phyloP scores from a whole-genome alignment of 1,284 basidiomycete genomes.

The Moesziomyces antarcticus region DNA sequence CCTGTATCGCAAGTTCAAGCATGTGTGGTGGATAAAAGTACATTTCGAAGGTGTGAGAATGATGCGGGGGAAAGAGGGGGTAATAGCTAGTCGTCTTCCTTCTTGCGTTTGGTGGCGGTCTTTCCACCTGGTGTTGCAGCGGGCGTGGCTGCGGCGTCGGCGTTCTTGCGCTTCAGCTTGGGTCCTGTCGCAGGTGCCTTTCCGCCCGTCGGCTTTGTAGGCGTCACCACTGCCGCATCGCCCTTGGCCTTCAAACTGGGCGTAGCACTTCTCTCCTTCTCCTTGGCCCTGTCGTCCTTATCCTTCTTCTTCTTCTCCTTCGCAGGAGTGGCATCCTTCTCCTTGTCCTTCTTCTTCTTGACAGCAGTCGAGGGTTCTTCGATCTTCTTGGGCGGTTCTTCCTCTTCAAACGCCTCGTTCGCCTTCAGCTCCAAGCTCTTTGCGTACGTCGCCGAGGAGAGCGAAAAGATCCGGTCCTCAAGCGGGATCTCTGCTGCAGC shows the following conservation, averaged over 20 bases:
- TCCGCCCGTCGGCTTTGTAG: conserved; percentile 4
- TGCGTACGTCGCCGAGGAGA: conserved; percentile 58
- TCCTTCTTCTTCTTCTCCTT: conserved; percentile 1
- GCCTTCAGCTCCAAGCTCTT: conserved; percentile 61
- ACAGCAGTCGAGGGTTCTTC: conserved; percentile 1
- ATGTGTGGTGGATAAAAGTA: neutral
- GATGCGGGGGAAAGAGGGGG: no score
- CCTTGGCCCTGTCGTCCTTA: conserved; percentile 8
- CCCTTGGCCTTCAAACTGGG: conserved; percentile 14
- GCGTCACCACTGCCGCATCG: conserved; percentile 11
- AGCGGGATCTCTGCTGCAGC: conserved; percentile 28
- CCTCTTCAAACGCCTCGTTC: conserved; percentile 37
- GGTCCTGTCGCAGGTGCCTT: conserved; percentile 8
- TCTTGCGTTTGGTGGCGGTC: conserved; percentile 34
- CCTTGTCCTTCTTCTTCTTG: conserved; percentile 32
- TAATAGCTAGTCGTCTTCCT: conserved; percentile 53
- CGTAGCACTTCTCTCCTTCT: conserved; percentile 28
- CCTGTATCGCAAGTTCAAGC: no score
- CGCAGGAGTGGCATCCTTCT: conserved; percentile 3
- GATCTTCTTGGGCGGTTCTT: conserved; percentile 12
- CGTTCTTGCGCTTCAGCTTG: conserved; percentile 44
- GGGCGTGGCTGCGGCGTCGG: conserved; percentile 7
- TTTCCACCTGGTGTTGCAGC: conserved; percentile 22
- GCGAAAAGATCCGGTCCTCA: conserved; percentile 63
- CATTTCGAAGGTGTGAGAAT: no score